Evolutionary conservation across 495 filamentous ascomycete genomes (phyloP).

Genomic region (Xylaria sp.): DNA sequence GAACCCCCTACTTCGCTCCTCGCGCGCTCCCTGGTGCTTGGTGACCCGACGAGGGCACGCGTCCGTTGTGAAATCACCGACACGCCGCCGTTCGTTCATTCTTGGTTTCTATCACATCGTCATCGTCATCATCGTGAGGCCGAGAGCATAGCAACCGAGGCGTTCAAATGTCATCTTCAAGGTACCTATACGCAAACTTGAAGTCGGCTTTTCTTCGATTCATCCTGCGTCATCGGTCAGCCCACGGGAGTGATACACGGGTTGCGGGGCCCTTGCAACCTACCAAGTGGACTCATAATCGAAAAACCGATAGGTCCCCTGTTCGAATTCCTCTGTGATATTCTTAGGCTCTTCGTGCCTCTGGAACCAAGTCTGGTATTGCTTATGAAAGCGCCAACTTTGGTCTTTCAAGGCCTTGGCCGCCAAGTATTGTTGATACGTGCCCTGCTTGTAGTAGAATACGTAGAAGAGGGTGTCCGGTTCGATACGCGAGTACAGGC

Average conservation of each 20-base stretch:
- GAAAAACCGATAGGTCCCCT: slow-evolving; percentile 98
- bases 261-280: slow-evolving; percentile 43
- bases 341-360: slow-evolving; percentile 97
- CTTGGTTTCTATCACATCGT: slow-evolving; percentile 1
- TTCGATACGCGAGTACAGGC: slow-evolving; percentile 86
- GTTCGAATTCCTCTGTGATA: slow-evolving; percentile 98
- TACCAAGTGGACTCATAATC: slow-evolving; percentile 99
- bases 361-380: slow-evolving; percentile 99
- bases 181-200: slow-evolving; percentile 96
- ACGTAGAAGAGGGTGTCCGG: slow-evolving; percentile 98
- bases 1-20: neutral
- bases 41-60: neutral
- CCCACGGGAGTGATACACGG: neutral
- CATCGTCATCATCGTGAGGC: neutral
- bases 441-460: slow-evolving; percentile 97
- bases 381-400: slow-evolving; percentile 99
- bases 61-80: neutral
- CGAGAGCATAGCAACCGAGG: neutral
- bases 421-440: slow-evolving; percentile 95
- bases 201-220: slow-evolving; percentile 98
- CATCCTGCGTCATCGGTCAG: slow-evolving; percentile 72
- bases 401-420: slow-evolving; percentile 95
- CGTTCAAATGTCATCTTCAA: slow-evolving; percentile 83
- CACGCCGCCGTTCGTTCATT: slow-evolving; percentile 1
- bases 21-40: neutral